A percentile compares a stretch with the other conserved stretches of the same genome.
phyloP scores from a whole-genome alignment of 805 yeast genomes.

The Spathaspora passalidarum region DNA sequence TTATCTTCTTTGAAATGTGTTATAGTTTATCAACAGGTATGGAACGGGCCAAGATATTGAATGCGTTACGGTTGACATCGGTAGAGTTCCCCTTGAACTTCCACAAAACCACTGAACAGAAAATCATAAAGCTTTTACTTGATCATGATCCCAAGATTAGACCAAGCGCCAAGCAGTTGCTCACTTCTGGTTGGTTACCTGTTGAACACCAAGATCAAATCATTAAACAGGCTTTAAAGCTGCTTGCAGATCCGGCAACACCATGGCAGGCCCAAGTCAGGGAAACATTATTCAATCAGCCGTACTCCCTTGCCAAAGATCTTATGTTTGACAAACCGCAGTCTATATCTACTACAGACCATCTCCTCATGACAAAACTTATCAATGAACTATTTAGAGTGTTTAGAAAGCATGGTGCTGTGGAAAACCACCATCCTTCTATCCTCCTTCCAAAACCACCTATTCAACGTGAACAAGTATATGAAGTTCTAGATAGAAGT shows the following conservation, averaged over 20 bases:
- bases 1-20: slow-evolving; percentile 94
- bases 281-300: slow-evolving; percentile 79
- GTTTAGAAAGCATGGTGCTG: slow-evolving; percentile 82
- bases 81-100: slow-evolving; percentile 75
- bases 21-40: slow-evolving; percentile 82
- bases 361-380: slow-evolving; percentile 58
- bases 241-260: slow-evolving; percentile 84
- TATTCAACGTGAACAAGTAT: slow-evolving; percentile 59
- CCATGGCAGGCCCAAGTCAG: slow-evolving; percentile 95
- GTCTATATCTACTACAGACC: slow-evolving; percentile 36
- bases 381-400: slow-evolving; percentile 57
- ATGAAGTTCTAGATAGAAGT: slow-evolving; percentile 77
- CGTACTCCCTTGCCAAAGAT: slow-evolving; percentile 81
- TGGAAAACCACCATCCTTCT: slow-evolving; percentile 65
- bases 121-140: slow-evolving; percentile 62
- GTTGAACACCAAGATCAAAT: slow-evolving; percentile 87
- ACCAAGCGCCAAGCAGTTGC: slow-evolving; percentile 73
- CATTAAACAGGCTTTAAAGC: slow-evolving; percentile 81
- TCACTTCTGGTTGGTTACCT: slow-evolving; percentile 82
- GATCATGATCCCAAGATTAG: slow-evolving; percentile 77
- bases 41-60: slow-evolving; percentile 83
- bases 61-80: slow-evolving; percentile 53
- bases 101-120: slow-evolving; percentile 55
- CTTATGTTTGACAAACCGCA: slow-evolving; percentile 66
- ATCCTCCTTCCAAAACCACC: slow-evolving; percentile 78